phyloP scores from a whole-genome alignment of 768 basidiomycete species.

The Xerocomellus dryophilus region DNA sequence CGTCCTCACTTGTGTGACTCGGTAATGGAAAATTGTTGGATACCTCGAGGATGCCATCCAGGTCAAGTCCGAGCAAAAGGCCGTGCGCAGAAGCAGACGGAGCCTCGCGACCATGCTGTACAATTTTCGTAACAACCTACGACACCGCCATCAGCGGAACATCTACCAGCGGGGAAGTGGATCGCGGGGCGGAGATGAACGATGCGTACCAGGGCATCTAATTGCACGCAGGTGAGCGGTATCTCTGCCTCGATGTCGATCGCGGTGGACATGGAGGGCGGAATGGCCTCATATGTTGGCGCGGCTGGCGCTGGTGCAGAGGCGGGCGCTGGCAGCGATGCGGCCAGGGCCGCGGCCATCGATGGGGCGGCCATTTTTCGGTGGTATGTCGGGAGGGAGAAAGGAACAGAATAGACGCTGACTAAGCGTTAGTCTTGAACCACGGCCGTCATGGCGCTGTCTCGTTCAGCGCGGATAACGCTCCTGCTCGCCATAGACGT shows the following conservation, averaged over 20 bases:
- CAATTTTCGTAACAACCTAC: conserved; percentile 89
- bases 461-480: conserved; percentile 71
- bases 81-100: conserved; percentile 75
- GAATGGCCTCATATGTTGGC: conserved; percentile 81
- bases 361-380: conserved; percentile 63
- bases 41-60: conserved; percentile 87
- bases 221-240: conserved; percentile 70
- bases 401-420: conserved; percentile 5
- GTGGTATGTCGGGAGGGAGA: background rate
- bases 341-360: conserved; percentile 92
- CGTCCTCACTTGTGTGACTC: conserved; percentile 68
- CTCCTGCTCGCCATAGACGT: conserved; percentile 82
- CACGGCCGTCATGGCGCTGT: conserved; percentile 35
- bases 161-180: background rate
- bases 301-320: conserved; percentile 58
- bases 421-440: conserved; percentile 16
- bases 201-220: conserved; percentile 78
- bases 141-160: conserved; percentile 17
- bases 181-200: conserved; percentile 9
- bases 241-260: conserved; percentile 94
- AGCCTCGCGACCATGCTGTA: conserved; percentile 86
- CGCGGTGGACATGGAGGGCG: conserved; percentile 87
- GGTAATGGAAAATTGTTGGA: conserved; percentile 89
- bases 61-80: conserved; percentile 84
- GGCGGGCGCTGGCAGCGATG: conserved; percentile 64